A percentile compares a stretch with the other conserved stretches of the same genome.
These are phyloP conservation scores for Xylariaceae sp. DNA, from an alignment of 2,329 filamentous ascomycete species.

Conservation along the genomic window DNA sequence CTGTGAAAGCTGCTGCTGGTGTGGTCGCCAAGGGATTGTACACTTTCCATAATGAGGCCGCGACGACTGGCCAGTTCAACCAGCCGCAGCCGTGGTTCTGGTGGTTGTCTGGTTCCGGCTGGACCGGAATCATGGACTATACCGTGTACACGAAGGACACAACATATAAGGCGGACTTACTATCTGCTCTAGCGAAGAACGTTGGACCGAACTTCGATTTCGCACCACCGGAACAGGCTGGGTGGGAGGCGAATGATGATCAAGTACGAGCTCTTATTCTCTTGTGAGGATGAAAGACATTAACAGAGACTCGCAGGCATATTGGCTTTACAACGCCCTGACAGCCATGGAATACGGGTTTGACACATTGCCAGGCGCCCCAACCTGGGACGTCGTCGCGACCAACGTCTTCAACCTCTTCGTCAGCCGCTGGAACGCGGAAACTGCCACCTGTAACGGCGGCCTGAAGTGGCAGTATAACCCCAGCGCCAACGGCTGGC, in stretches of 20 bases:
- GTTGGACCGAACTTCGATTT: constrained; percentile 44
- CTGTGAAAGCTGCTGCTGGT: constrained; percentile 26
- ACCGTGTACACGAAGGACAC: constrained; percentile 41
- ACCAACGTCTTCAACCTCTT: constrained; percentile 53
- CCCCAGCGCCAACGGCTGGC: constrained; percentile 57
- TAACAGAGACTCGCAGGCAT: constrained; percentile 23
- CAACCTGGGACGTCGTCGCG: constrained; percentile 50
- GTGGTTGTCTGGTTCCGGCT: constrained; percentile 33
- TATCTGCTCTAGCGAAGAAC: constrained; percentile 43
- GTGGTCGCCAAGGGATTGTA: constrained; percentile 30
- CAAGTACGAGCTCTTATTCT: constrained; percentile 36
- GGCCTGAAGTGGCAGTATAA: constrained; percentile 65
- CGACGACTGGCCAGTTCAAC: constrained; percentile 32
- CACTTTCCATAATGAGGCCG: constrained; percentile 28
- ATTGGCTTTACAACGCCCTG: constrained; percentile 55
- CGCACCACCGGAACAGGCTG: constrained; percentile 44
- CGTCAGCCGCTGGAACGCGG: constrained; percentile 46
- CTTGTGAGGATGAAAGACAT: neutral
- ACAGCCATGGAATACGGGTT: constrained; percentile 51
- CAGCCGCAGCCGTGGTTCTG: constrained; percentile 34
- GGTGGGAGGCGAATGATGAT: constrained; percentile 51
- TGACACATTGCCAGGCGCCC: constrained; percentile 33
- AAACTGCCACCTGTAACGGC: constrained; percentile 48
- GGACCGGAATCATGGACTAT: constrained; percentile 36
- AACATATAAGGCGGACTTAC: constrained; percentile 43